A percentile compares a stretch with the other conserved stretches of the same genome.
Conservation (phyloP, 768 basidiomycete species). For the Agaricus bisporus region DNA sequence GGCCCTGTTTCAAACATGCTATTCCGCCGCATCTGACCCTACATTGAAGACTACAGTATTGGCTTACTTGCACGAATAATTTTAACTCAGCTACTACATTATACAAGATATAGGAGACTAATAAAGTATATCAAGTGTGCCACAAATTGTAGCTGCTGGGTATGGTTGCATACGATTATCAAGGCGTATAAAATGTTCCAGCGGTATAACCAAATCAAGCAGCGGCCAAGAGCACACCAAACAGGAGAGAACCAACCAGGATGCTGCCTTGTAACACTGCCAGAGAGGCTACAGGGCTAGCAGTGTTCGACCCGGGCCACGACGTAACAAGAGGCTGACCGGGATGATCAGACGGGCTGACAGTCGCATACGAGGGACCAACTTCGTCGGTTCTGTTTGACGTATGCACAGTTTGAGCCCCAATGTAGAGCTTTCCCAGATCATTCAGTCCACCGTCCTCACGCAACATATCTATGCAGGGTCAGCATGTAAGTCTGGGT, state of each 20-base stretch:
- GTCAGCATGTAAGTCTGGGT: background rate
- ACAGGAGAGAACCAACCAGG: background rate
- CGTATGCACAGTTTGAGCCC: constrained; percentile 39
- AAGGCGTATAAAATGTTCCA: too few species aligned
- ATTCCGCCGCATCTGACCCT: too few species aligned
- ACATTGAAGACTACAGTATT: too few species aligned
- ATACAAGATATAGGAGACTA: too few species aligned
- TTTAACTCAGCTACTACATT: too few species aligned
- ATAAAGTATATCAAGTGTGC: too few species aligned
- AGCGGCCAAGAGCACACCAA: background rate
- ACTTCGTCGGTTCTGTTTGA: constrained; percentile 22
- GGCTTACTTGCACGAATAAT: too few species aligned
- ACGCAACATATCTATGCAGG: constrained; percentile 32
- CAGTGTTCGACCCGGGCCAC: constrained; percentile 21
- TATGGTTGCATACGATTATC: too few species aligned
- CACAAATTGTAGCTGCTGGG: too few species aligned
- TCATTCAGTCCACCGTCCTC: constrained; percentile 38
- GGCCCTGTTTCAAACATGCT: too few species aligned
- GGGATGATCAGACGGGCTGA: constrained; percentile 30
- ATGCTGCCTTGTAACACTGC: background rate
- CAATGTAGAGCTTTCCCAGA: constrained; percentile 40
- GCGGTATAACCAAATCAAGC: background rate
- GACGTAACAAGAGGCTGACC: constrained; percentile 29
- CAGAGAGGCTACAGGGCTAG: constrained; percentile 12
- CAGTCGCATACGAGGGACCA: constrained; percentile 24